Evolutionary conservation across 805 yeast genomes (phyloP).

Genomic region (Barnettozyma vustinii): DNA sequence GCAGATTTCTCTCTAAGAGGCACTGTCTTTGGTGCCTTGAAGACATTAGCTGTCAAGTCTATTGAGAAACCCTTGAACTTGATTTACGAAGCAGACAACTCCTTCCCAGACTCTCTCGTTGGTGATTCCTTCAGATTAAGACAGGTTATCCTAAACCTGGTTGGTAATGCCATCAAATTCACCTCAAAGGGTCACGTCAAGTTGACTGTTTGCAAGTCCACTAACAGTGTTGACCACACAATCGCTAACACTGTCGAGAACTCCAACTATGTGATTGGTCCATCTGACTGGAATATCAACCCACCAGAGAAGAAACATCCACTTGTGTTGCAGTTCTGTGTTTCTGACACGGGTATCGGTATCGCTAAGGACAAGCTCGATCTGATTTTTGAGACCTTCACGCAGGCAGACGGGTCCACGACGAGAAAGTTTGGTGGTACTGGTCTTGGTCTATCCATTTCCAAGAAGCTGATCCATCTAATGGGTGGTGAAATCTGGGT

Average conservation of each 20-base stretch:
- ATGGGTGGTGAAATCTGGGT: constrained; percentile 97
- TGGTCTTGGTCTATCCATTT: constrained; percentile 82
- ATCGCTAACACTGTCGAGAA: constrained; percentile 22
- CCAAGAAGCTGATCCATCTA: constrained; percentile 78
- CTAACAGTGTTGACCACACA: constrained; percentile 19
- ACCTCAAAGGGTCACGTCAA: constrained; percentile 80
- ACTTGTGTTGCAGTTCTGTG: constrained; percentile 72
- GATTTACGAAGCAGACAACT: constrained; percentile 75
- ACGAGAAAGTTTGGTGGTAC: constrained; percentile 93
- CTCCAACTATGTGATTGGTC: constrained; percentile 26
- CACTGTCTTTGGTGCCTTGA: constrained; percentile 84
- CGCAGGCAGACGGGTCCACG: constrained; percentile 92
- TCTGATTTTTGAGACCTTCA: constrained; percentile 81
- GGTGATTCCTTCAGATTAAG: constrained; percentile 88
- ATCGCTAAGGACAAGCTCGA: constrained; percentile 81
- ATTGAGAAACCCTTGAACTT: constrained; percentile 79
- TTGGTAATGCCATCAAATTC: constrained; percentile 87
- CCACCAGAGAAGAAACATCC: constrained; percentile 24
- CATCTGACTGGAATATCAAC: constrained; percentile 18
- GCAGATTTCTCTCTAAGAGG: constrained; percentile 83
- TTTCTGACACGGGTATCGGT: constrained; percentile 88
- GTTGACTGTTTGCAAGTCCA: constrained; percentile 61
- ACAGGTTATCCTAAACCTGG: constrained; percentile 80
- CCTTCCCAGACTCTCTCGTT: constrained; percentile 80
- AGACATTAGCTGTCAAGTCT: constrained; percentile 85